A percentile compares a stretch with the other conserved stretches of the same genome.
Conservation (phyloP, 768 basidiomycete genomes). For the Hortiboletus flavorubellus region DNA sequence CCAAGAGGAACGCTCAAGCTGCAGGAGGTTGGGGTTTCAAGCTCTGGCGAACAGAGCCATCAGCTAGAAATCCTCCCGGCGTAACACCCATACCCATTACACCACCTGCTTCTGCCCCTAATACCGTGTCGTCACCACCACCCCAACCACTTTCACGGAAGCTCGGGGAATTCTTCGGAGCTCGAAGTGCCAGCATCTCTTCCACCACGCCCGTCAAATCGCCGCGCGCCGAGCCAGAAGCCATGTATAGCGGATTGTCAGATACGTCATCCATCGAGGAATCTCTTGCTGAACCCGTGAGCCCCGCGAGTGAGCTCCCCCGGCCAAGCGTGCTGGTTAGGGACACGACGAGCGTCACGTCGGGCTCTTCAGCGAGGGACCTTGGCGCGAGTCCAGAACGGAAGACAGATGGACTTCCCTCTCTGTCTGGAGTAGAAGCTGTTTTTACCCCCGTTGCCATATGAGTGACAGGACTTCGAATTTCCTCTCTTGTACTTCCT, state of each 20-base stretch:
- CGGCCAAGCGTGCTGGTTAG: constrained; percentile 28
- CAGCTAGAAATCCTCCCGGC: constrained; percentile 26
- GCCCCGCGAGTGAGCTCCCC: constrained; percentile 29
- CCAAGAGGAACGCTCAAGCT: constrained; percentile 29
- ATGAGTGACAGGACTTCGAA: constrained; percentile 24
- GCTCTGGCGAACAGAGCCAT: constrained; percentile 53
- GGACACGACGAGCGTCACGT: constrained; percentile 28
- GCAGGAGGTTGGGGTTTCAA: constrained; percentile 65
- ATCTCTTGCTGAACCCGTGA: constrained; percentile 33
- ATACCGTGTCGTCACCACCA: constrained; percentile 24
- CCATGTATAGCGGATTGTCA: constrained; percentile 28
- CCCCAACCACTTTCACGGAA: constrained; percentile 56
- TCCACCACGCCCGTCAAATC: constrained; percentile 36
- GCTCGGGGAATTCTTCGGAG: constrained; percentile 67
- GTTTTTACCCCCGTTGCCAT: constrained; percentile 27
- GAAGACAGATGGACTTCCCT: constrained; percentile 20
- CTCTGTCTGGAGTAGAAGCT: constrained; percentile 12
- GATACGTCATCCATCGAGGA: constrained; percentile 38
- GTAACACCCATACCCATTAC: constrained; percentile 29
- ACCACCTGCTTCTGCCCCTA: constrained; percentile 17
- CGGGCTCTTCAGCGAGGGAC: constrained; percentile 26
- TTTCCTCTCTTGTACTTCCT: constrained; percentile 9
- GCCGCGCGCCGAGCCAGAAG: constrained; percentile 25
- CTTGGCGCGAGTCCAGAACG: constrained; percentile 28
- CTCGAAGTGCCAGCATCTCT: constrained; percentile 48